phyloP scores from a whole-genome alignment of 352 stramenopile species.

The Saprolegnia diclina region DNA sequence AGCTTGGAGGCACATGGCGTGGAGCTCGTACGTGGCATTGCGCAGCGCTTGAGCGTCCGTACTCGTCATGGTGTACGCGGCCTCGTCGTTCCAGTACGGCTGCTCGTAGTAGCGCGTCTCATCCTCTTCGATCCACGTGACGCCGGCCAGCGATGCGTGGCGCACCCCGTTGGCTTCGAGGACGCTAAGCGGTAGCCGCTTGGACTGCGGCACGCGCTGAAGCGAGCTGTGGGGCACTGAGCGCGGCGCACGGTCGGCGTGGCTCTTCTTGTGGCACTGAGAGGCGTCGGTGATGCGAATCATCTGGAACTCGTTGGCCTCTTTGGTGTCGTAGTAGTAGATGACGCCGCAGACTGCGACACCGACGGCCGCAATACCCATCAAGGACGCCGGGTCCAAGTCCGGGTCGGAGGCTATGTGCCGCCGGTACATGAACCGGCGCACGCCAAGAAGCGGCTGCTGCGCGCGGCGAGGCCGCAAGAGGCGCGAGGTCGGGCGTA shows the following conservation, averaged over 20 bases:
- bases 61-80: background rate
- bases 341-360: no score
- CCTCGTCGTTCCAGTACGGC: conserved; percentile 17
- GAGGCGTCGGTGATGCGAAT: no score
- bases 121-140: background rate
- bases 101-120: background rate
- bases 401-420: no score
- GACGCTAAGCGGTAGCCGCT: background rate
- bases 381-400: no score
- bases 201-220: background rate
- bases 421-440: no score
- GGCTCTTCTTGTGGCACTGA: background rate
- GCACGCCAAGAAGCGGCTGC: no score
- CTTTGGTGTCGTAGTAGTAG: no score
- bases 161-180: background rate
- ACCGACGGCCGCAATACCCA: no score
- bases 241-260: background rate
- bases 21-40: conserved; percentile 4
- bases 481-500: no score
- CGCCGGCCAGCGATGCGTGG: background rate
- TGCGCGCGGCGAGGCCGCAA: no score
- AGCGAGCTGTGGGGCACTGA: background rate
- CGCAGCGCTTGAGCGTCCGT: background rate
- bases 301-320: no score
- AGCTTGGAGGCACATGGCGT: conserved; percentile 4